A percentile compares a stretch with the other conserved stretches of the same genome.
These are phyloP conservation scores for Ochromonas danica DNA, from an alignment of 108 stramenopile species.

Conservation along the genomic window DNA sequence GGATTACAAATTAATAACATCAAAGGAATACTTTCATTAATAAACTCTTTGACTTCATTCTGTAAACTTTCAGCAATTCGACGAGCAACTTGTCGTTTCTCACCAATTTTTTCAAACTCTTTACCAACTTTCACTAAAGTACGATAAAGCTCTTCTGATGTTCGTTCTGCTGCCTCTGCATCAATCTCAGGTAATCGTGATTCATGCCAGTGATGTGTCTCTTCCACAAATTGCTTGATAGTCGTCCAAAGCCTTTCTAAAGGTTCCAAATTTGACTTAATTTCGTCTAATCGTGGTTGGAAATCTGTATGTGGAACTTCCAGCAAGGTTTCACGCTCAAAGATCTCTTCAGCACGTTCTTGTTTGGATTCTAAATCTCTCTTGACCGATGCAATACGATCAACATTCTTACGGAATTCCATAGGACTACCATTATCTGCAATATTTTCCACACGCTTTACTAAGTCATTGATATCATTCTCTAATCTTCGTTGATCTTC, in stretches of 20 bases:
- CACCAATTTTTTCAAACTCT: constrained; percentile 55
- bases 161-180: constrained; percentile 57
- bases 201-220: constrained; percentile 37
- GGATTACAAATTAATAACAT: constrained; percentile 65
- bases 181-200: constrained; percentile 44
- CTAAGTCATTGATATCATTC: background rate
- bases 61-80: constrained; percentile 45
- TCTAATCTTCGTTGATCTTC: constrained; percentile 41
- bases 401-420: constrained; percentile 50
- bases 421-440: constrained; percentile 35
- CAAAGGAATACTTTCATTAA: constrained; percentile 56
- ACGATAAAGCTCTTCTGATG: constrained; percentile 54
- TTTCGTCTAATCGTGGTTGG: constrained; percentile 34
- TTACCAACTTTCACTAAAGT: constrained; percentile 43
- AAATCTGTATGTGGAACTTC: constrained; percentile 52
- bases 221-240: constrained; percentile 41
- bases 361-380: constrained; percentile 44
- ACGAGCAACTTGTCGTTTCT: constrained; percentile 41
- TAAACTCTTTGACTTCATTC: constrained; percentile 55
- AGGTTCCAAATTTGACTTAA: constrained; percentile 30
- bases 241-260: constrained; percentile 49
- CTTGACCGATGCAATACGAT: constrained; percentile 43
- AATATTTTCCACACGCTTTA: constrained; percentile 28
- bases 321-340: constrained; percentile 60
- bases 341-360: constrained; percentile 48